These are phyloP conservation scores for Trametes sanguinea DNA, from an alignment of 768 basidiomycete genomes.

Conservation along the genomic window DNA sequence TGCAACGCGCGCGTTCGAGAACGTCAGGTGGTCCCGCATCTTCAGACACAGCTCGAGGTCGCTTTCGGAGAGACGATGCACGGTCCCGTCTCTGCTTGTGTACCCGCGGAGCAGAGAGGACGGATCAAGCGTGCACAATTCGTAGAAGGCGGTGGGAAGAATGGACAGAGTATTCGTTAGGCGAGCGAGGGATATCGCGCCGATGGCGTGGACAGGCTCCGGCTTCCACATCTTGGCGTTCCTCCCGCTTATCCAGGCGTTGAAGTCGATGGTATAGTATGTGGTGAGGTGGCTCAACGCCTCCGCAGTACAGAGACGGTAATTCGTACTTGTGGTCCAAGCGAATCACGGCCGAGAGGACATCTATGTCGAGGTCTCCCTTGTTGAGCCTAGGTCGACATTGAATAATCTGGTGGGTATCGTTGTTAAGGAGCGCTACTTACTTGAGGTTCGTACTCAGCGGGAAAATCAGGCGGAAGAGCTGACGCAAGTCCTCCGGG, in stretches of 20 bases:
- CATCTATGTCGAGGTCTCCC: not conserved
- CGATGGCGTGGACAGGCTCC: not conserved
- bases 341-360: not conserved
- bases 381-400: not conserved
- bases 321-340: slow-evolving; percentile 15
- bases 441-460: not conserved
- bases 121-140: not conserved
- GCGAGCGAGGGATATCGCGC: not conserved
- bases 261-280: not conserved
- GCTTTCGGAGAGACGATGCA: no score
- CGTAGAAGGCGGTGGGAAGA: slow-evolving; percentile 8
- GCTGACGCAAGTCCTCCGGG: slow-evolving; percentile 2
- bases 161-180: not conserved
- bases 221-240: not conserved
- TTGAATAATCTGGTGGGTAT: not conserved
- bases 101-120: not conserved
- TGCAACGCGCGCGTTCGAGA: not conserved
- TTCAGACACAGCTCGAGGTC: no score
- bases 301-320: not conserved
- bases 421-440: not conserved
- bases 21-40: no score
- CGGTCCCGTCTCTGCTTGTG: not conserved
- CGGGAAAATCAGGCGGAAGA: not conserved
- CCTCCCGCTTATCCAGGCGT: not conserved
- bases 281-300: not conserved